These are phyloP conservation scores for Leptosphaerulina australis DNA, from an alignment of 2,329 filamentous ascomycete species.

Conservation along the genomic window DNA sequence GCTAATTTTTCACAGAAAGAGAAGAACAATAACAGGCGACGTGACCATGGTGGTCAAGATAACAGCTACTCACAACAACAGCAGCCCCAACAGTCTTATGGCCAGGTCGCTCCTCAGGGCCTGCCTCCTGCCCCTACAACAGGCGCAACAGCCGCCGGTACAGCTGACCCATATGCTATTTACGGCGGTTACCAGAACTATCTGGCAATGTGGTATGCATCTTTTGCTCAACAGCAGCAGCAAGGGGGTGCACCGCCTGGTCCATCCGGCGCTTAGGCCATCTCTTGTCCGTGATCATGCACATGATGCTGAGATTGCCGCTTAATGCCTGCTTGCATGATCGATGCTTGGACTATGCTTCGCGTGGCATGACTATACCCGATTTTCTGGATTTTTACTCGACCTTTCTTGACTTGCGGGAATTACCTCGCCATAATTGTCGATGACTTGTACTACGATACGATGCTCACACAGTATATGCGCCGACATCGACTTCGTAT, in stretches of 20 bases:
- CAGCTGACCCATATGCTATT: slow-evolving; percentile 66
- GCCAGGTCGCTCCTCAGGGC: slow-evolving; percentile 42
- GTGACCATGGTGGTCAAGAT: slow-evolving; percentile 48
- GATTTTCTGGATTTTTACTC: slow-evolving; percentile 22
- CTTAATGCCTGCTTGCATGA: slow-evolving; percentile 50
- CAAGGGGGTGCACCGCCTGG: slow-evolving; percentile 38
- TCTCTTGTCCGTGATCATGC: slow-evolving; percentile 43
- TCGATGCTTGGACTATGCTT: slow-evolving; percentile 36
- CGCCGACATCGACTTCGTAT: slow-evolving; percentile 6
- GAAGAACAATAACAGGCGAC: slow-evolving; percentile 53
- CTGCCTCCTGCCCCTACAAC: slow-evolving; percentile 35
- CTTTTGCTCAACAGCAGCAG: slow-evolving; percentile 61
- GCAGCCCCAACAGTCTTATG: slow-evolving; percentile 43
- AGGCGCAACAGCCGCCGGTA: slow-evolving; percentile 58
- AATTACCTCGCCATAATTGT: slow-evolving; percentile 9
- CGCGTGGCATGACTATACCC: slow-evolving; percentile 37
- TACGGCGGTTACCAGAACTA: slow-evolving; percentile 87
- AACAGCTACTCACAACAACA: slow-evolving; percentile 57
- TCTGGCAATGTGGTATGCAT: slow-evolving; percentile 80
- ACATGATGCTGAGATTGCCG: slow-evolving; percentile 45
- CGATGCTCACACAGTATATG: slow-evolving; percentile 15
- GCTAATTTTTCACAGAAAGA: slow-evolving; percentile 50
- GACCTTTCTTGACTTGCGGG: slow-evolving; percentile 25
- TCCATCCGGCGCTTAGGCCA: slow-evolving; percentile 46
- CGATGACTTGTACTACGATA: slow-evolving; percentile 31